Evolutionary conservation across 2,329 filamentous ascomycete genomes (phyloP), one percentile per base, ranked within the genome.

Genomic region (Tolypocladium pustulatum): DNA sequence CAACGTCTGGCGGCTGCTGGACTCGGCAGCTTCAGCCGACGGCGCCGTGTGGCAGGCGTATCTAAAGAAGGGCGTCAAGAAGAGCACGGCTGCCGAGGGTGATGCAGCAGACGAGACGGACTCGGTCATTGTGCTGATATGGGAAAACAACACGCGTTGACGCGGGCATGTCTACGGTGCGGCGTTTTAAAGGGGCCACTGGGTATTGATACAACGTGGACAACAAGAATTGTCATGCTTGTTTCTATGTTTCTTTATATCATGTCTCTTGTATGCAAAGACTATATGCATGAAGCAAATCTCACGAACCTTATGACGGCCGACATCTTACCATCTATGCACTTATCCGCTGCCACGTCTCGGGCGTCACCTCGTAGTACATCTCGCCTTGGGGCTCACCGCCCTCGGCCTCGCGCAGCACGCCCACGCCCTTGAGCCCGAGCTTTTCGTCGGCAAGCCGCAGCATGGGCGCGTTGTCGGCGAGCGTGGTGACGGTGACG

Each of bases 31-130:
- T 1, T 69, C 68, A 3, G 62, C 67, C 1, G 63, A 70, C 22
- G 75, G 76, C 10, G 68, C 71, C 49, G 73, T 79, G 2, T 76
- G 76, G 76, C 77, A 80, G 68, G 76, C 75, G 0, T 80, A 80
- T 51, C 65, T 78, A 22, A 77, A 75, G 57, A 68, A 58, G 40
- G 66, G 65, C 57, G 41, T 58, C 22, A 60, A 51, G 30, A 52
- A 52, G 30, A n/a, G 62, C 67, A 15, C 41, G 62, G 65, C 43
- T 57, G 61, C 10, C 53, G 61, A 57, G 5, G 57, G 15, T 37
- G 67, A 67, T 49, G 66, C 67, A 34, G 60, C 61, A 7, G 65
- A 68, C 7, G 65, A 69, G 36, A 63, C 70, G 2, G 74, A 76
- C 59, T 76, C 74, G 27, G 66, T 76, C 5, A 71, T 77, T 62